phyloP scores from a whole-genome alignment of 495 filamentous ascomycete genomes.

The Baudoinia panamericana region DNA sequence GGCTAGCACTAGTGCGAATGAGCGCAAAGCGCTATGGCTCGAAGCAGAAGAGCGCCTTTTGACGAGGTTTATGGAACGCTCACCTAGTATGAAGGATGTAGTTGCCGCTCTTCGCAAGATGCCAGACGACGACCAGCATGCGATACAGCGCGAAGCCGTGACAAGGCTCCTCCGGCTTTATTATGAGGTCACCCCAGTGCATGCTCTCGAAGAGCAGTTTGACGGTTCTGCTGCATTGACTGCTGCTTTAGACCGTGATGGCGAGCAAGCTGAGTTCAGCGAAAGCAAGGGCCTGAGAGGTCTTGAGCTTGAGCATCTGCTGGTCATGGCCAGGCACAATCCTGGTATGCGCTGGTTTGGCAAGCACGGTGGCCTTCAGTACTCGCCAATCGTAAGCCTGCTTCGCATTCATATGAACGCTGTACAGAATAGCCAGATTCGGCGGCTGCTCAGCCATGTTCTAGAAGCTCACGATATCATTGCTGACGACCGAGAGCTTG shows the following conservation, averaged over 20 bases:
- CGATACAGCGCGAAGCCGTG: constrained; percentile 64
- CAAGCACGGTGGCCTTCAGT: constrained; percentile 39
- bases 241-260: constrained; percentile 43
- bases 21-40: constrained; percentile 39
- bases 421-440: constrained; percentile 1
- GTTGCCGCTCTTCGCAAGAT: constrained; percentile 54
- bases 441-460: constrained; percentile 4
- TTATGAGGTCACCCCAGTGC: constrained; percentile 66
- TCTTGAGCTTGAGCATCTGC: constrained; percentile 60
- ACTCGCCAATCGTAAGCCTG: constrained; percentile 55
- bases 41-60: constrained; percentile 50
- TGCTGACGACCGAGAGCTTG: constrained; percentile 34
- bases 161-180: constrained; percentile 62
- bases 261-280: constrained; percentile 24
- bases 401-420: constrained; percentile 31
- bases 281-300: constrained; percentile 41
- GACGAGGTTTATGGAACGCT: constrained; percentile 62
- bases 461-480: constrained; percentile 6
- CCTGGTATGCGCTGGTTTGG: constrained; percentile 71
- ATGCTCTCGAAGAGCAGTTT: constrained; percentile 69
- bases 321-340: constrained; percentile 63
- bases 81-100: constrained; percentile 65
- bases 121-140: constrained; percentile 42
- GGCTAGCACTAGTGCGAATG: constrained; percentile 30
- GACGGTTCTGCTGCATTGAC: constrained; percentile 70